Evolutionary conservation across 345 rosid species (phyloP), one percentile per base, ranked within the genome.

Genomic region (Salix udensis): DNA sequence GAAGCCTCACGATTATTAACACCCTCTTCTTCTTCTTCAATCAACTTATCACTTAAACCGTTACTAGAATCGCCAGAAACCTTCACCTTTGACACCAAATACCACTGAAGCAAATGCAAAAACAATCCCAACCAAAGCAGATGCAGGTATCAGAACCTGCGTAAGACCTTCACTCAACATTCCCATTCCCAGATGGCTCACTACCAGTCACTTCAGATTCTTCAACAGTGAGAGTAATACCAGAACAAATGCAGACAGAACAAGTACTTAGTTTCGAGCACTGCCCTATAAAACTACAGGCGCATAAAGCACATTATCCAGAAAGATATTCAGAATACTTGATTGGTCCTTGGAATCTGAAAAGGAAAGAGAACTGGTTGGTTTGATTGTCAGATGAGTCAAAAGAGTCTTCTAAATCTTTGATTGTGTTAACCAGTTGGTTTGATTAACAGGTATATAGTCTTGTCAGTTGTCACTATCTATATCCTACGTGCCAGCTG

Each of bases 81-180:
- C 79, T 60, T 77, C 61, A 90, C 91, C 44, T 58, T 86, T 13
- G 92, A 89, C 76, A 90, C 94, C 79, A 90, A 40, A 74, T 75
- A 81, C 94, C 94, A 90, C 68, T 88, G 94, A 74, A 89, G 77
- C 87, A 90, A 83, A 44, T n/a, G 94, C 90, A 83, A 88, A 90
- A 52, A 69, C 87, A 74, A 90, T 89, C 67, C 92, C 94, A 46
- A 86, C 61, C 70, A 90, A 46, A 46, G 94, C 84, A 71, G 78
- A 48, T 21, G 44, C 71, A n/a, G 89, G 91, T 68, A 88, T 89
- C 85, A 89, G 52, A 77, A 86, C 50, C 82, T 88, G 94, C 9
- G 90, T 81, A 26, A 78, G 67, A 21, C 81, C 79, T 70, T 89
- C 94, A 65, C 89, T 84, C 84, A 82, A 42, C 73, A 82, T 21